phyloP scores from a whole-genome alignment of 208 protist species.

The Trichomonas tenax region DNA sequence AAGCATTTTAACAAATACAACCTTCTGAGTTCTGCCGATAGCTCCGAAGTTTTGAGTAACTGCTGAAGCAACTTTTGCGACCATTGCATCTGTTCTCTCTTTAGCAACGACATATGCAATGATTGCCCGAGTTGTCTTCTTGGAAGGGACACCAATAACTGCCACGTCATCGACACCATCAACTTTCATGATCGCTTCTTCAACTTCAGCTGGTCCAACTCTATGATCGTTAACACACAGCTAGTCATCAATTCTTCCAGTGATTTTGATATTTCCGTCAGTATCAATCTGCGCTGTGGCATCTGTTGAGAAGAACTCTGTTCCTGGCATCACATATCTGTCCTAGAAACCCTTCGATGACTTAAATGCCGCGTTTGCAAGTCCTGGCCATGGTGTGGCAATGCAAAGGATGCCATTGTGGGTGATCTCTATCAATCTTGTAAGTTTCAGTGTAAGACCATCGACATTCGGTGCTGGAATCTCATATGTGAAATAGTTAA shows the following conservation, averaged over 20 bases:
- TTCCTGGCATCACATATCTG: conserved; percentile 59
- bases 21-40: background rate
- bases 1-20: background rate
- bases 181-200: conserved; percentile 46
- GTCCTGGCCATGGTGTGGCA: conserved; percentile 64
- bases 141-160: conserved; percentile 52
- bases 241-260: conserved; percentile 71
- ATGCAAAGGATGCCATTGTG: conserved; percentile 60
- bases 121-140: background rate
- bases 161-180: conserved; percentile 66
- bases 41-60: background rate
- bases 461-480: too few species aligned
- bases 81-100: background rate
- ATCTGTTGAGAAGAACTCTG: conserved; percentile 83
- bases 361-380: conserved; percentile 64
- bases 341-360: conserved; percentile 66
- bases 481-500: too few species aligned
- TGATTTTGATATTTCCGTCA: conserved; percentile 91
- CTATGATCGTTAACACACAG: conserved; percentile 33
- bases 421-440: too few species aligned
- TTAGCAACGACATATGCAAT: background rate
- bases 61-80: background rate
- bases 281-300: conserved; percentile 72
- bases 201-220: conserved; percentile 39
- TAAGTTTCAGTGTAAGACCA: too few species aligned